Evolutionary conservation across 2,329 filamentous ascomycete genomes (phyloP).

Genomic region (Akanthomyces uredinophilus): DNA sequence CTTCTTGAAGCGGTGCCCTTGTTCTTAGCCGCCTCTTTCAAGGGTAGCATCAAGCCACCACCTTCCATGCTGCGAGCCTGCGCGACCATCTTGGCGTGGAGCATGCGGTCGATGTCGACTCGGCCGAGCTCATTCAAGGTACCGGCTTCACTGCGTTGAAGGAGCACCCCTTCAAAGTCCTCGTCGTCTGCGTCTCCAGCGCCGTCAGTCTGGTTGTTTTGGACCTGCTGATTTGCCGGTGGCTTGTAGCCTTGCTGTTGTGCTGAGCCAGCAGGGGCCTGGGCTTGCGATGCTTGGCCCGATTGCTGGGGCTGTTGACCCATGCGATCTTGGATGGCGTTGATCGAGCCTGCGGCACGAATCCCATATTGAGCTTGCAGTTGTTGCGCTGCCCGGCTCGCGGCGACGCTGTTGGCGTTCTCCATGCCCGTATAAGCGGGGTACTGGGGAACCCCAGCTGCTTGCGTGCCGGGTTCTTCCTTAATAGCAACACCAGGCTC

Average conservation of each 20-base stretch:
- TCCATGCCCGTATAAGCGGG: slow-evolving; percentile 29
- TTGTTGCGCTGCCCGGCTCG: slow-evolving; percentile 51
- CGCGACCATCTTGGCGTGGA: slow-evolving; percentile 63
- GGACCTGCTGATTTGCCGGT: slow-evolving; percentile 21
- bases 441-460: slow-evolving; percentile 28
- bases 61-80: slow-evolving; percentile 66
- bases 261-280: slow-evolving; percentile 23
- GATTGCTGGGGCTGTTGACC: slow-evolving; percentile 31
- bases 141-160: slow-evolving; percentile 50
- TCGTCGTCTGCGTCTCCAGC: slow-evolving; percentile 52
- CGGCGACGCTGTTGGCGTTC: slow-evolving; percentile 38
- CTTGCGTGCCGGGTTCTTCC: slow-evolving; percentile 37
- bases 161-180: slow-evolving; percentile 53
- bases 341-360: slow-evolving; percentile 61
- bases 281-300: slow-evolving; percentile 20
- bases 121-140: slow-evolving; percentile 52
- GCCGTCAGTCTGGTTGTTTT: slow-evolving; percentile 67
- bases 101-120: slow-evolving; percentile 61
- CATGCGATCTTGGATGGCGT: slow-evolving; percentile 49
- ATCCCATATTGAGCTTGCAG: slow-evolving; percentile 56
- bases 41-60: slow-evolving; percentile 69
- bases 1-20: slow-evolving; percentile 17
- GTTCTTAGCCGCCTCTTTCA: slow-evolving; percentile 49
- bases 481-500: slow-evolving; percentile 42
- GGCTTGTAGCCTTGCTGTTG: slow-evolving; percentile 31